A percentile compares a stretch with the other conserved stretches of the same genome.
phyloP scores from a whole-genome alignment of 495 filamentous ascomycete species.

The Cudoniella acicularis region DNA sequence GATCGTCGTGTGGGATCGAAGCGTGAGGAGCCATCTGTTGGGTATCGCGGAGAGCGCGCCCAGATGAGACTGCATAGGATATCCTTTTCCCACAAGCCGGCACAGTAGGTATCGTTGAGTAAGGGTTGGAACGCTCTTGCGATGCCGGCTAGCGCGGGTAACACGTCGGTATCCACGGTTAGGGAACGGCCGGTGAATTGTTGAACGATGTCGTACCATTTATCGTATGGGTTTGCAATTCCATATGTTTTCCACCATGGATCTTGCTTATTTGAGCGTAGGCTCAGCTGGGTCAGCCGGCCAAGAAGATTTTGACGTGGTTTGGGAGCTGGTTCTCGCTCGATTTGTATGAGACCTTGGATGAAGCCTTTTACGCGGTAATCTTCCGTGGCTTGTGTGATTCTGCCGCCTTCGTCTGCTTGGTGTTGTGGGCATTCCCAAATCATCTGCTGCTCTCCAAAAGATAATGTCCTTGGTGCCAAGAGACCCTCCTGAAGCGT shows the following conservation, averaged over 20 bases:
- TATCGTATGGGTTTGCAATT: slow-evolving; percentile 22
- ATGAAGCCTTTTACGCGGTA: slow-evolving; percentile 26
- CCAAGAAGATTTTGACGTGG: slow-evolving; percentile 11
- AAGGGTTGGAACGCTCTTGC: slow-evolving; percentile 23
- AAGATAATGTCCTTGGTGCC: slow-evolving; percentile 28
- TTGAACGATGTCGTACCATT: slow-evolving; percentile 23
- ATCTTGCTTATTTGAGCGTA: slow-evolving; percentile 13
- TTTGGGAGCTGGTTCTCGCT: slow-evolving; percentile 6
- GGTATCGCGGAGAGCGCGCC: slow-evolving; percentile 12
- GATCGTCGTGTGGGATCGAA: slow-evolving; percentile 17
- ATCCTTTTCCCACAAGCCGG: slow-evolving; percentile 27
- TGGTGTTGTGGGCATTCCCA: slow-evolving; percentile 26
- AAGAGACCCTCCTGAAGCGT: slow-evolving; percentile 30
- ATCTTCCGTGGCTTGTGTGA: slow-evolving; percentile 20
- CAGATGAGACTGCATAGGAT: slow-evolving; percentile 6
- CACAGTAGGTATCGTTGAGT: slow-evolving; percentile 24
- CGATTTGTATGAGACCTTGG: slow-evolving; percentile 18
- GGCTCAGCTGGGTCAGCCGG: slow-evolving; percentile 6
- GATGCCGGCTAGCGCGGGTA: slow-evolving; percentile 25
- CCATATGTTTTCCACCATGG: slow-evolving; percentile 8
- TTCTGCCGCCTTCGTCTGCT: slow-evolving; percentile 24
- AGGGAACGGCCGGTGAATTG: slow-evolving; percentile 24
- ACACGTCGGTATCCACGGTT: slow-evolving; percentile 19
- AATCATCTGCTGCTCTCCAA: slow-evolving; percentile 25
- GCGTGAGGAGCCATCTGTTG: slow-evolving; percentile 4